Percentiles rank a stretch among this genome's conserved stretches.
Evolutionary conservation across 495 filamentous ascomycete species (phyloP).

Genomic region (Chaetomidium leptoderma): DNA sequence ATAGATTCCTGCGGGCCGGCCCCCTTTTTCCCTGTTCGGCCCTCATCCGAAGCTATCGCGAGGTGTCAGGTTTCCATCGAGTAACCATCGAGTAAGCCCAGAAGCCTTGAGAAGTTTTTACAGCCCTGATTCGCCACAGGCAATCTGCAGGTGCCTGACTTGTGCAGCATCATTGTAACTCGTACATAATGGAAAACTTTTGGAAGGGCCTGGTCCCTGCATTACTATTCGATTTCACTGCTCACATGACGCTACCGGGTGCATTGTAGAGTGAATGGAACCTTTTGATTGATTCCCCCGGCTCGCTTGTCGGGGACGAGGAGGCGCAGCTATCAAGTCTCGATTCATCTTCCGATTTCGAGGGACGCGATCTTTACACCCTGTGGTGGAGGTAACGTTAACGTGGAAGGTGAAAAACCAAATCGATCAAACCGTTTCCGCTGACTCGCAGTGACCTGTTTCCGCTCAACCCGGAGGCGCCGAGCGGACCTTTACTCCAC

Average conservation of each 20-base stretch:
- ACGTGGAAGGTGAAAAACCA: too few relatives aligned
- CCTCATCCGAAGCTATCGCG: conserved; percentile 25
- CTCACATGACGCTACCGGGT: too few relatives aligned
- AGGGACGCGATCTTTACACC: too few relatives aligned
- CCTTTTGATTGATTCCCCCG: too few relatives aligned
- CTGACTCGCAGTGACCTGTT: neutral
- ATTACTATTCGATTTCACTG: too few relatives aligned
- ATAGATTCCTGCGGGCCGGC: neutral
- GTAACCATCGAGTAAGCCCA: conserved; percentile 36
- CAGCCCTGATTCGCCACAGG: conserved; percentile 22
- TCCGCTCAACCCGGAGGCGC: neutral
- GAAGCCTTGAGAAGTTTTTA: conserved; percentile 21
- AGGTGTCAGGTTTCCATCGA: conserved; percentile 34
- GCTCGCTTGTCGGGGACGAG: too few relatives aligned
- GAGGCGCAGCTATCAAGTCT: too few relatives aligned
- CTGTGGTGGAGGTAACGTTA: too few relatives aligned
- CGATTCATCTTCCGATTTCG: too few relatives aligned
- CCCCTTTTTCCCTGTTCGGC: conserved; percentile 22
- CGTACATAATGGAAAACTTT: neutral
- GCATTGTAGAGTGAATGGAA: too few relatives aligned
- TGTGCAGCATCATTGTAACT: neutral
- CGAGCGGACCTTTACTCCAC: neutral
- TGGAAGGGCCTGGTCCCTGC: neutral
- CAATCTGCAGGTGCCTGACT: neutral
- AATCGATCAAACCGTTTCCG: neutral